These are phyloP conservation scores for Leccinum longicurvipes DNA, from an alignment of 768 basidiomycete species.

Conservation along the genomic window DNA sequence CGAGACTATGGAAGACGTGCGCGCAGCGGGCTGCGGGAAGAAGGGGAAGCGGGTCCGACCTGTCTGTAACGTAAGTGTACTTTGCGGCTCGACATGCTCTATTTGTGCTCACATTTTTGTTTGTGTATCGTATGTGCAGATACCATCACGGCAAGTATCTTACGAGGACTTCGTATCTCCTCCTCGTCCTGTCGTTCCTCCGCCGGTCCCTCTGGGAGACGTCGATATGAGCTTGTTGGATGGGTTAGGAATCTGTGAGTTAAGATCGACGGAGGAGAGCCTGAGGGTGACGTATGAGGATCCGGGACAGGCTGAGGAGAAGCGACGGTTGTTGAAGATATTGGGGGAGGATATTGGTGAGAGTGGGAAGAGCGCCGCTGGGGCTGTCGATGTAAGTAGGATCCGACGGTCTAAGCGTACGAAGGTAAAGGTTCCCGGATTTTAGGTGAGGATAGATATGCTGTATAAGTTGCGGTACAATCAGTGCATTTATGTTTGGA, in stretches of 20 bases:
- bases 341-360: conserved; percentile 31
- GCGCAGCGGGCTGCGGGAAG: conserved; percentile 8
- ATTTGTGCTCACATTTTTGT: not conserved
- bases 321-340: conserved; percentile 53
- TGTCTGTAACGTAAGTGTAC: conserved; percentile 33
- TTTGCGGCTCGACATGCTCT: not conserved
- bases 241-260: conserved; percentile 12
- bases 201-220: conserved; percentile 12
- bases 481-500: not conserved
- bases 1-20: conserved; percentile 13
- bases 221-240: conserved; percentile 31
- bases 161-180: conserved; percentile 23
- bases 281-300: conserved; percentile 67
- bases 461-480: not conserved
- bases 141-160: conserved; percentile 39
- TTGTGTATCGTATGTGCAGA: not conserved
- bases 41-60: conserved; percentile 39
- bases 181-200: conserved; percentile 1
- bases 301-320: conserved; percentile 58
- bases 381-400: not conserved
- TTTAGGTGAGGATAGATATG: not conserved
- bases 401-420: conserved; percentile 11
- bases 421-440: conserved; percentile 7
- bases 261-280: conserved; percentile 38
- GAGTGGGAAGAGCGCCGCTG: not conserved